Evolutionary conservation across 768 basidiomycete species (phyloP).

Genomic region (Pleurotus eryngii): DNA sequence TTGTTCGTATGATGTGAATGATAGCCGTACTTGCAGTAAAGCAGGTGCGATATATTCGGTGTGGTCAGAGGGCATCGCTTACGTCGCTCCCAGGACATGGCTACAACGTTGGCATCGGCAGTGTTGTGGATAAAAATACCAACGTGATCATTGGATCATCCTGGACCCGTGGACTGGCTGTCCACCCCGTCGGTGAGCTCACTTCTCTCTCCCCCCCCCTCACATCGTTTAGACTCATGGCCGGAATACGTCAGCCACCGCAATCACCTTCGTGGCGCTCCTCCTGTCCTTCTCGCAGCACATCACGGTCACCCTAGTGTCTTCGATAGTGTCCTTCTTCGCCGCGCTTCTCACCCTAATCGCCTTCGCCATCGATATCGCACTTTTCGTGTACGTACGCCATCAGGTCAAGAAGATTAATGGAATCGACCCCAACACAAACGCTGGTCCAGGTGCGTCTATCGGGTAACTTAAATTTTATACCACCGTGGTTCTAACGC

Average conservation of each 20-base stretch:
- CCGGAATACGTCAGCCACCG: conserved; percentile 34
- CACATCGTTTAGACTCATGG: not conserved
- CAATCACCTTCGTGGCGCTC: conserved; percentile 61
- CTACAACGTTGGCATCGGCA: conserved; percentile 45
- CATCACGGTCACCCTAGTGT: conserved; percentile 53
- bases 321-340: conserved; percentile 62
- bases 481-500: not conserved
- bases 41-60: conserved; percentile 30
- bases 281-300: conserved; percentile 60
- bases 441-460: conserved; percentile 59
- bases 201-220: not conserved
- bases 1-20: conserved; percentile 48
- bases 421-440: conserved; percentile 41
- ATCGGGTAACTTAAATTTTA: not conserved
- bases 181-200: conserved; percentile 70
- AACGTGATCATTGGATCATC: conserved; percentile 44
- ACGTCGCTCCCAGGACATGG: conserved; percentile 40
- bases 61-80: not conserved
- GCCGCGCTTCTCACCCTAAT: conserved; percentile 67
- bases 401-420: conserved; percentile 52
- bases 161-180: conserved; percentile 73
- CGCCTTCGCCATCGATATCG: conserved; percentile 76
- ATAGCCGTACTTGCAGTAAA: conserved; percentile 43
- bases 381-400: conserved; percentile 61
- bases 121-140: conserved; percentile 26